A percentile compares a stretch with the other conserved stretches of the same genome.
Conservation (phyloP, 768 basidiomycete species). For the Panaeolus cyanescens region DNA sequence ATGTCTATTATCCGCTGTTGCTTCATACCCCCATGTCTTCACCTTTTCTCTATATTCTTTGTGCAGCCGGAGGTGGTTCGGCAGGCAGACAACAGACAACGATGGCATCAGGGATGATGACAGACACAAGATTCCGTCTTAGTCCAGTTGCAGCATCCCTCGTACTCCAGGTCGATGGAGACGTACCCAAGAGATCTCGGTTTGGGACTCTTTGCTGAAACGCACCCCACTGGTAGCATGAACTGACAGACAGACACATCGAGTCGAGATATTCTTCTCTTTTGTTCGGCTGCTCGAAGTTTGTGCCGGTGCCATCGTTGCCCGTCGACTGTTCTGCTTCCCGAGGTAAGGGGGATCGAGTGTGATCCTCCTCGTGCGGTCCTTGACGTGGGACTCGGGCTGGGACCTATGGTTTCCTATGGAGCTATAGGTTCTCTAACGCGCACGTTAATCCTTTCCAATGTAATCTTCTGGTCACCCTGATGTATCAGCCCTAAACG, state of each 20-base stretch:
- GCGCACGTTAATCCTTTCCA: background rate
- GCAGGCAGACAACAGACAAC: background rate
- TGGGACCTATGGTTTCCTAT: background rate
- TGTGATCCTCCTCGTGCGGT: background rate
- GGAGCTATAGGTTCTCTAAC: background rate
- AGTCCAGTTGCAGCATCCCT: background rate
- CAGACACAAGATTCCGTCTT: background rate
- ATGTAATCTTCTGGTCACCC: too few species aligned
- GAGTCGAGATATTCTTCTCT: background rate
- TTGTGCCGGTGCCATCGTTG: background rate
- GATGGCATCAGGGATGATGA: background rate
- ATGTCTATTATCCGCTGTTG: background rate
- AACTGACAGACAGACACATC: background rate
- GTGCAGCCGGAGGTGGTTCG: background rate
- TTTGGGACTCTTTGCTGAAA: background rate
- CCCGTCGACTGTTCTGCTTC: background rate
- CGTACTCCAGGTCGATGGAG: background rate
- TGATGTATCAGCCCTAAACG: too few species aligned
- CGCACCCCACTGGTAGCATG: conserved; percentile 1
- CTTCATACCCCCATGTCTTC: background rate
- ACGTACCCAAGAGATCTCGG: background rate
- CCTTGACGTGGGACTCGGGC: conserved; percentile 2
- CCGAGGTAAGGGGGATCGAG: conserved; percentile 1
- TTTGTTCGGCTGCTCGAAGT: background rate
- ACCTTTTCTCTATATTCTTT: background rate